These are phyloP conservation scores for Argentina anserina DNA, from an alignment of 306 rosid species.

Conservation along the genomic window DNA sequence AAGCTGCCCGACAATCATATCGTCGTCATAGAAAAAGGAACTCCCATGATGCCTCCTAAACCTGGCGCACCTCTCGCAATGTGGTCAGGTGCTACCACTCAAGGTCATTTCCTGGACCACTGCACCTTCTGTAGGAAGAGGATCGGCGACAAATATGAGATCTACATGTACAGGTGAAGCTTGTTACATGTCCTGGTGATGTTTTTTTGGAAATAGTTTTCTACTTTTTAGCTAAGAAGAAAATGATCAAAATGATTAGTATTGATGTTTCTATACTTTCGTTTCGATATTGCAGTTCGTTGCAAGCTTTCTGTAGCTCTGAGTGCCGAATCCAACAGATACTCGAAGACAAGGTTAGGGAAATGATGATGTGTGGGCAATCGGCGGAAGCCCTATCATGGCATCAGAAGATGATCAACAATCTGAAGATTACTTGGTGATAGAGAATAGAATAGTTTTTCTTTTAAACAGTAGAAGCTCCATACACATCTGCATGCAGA, in stretches of 20 bases:
- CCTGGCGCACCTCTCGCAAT: background rate
- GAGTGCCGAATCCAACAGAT: slow-evolving; percentile 4
- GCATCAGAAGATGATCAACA: background rate
- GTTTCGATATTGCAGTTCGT: slow-evolving; percentile 1
- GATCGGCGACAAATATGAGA: background rate
- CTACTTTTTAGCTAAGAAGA: background rate
- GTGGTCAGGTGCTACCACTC: background rate
- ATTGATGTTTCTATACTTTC: background rate
- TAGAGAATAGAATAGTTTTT: too few relatives aligned
- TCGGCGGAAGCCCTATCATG: background rate
- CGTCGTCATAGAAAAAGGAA: background rate
- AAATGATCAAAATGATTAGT: background rate
- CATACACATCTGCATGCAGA: background rate
- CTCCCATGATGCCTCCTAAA: background rate
- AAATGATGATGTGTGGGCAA: background rate
- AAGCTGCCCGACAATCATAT: background rate
- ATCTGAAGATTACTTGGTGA: background rate
- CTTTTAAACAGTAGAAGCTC: background rate
- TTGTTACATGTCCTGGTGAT: background rate
- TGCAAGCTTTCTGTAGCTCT: slow-evolving; percentile 14
- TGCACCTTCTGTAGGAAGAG: slow-evolving; percentile 8
- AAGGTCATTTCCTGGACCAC: background rate
- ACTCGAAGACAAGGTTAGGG: background rate
- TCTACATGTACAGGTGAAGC: slow-evolving; percentile 17
- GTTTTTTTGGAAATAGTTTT: too few relatives aligned